Evolutionary conservation across 768 basidiomycete genomes (phyloP), one percentile per base, ranked within the genome.

Genomic region (Phylloporus sp.): DNA sequence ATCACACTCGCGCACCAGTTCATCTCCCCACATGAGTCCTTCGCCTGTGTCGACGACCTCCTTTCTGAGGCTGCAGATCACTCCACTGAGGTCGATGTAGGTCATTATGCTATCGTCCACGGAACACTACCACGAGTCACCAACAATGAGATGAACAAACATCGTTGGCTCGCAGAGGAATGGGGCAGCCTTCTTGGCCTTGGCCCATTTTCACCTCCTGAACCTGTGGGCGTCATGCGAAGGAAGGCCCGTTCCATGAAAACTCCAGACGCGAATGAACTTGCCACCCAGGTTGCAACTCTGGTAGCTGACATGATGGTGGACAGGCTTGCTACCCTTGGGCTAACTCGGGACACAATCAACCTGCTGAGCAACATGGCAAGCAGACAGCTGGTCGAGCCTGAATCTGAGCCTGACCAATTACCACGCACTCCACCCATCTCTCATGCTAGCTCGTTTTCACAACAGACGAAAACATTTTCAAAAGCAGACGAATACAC

Each of bases 101-200:
- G 27, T 0, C 50, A 52, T 23, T 52, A 52, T 7, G 51, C 51
- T 0, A 4, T 27, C 3, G 21, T 48, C 4, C 42, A 52, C 4
- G 38, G 42, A 0, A 20, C 51, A 0, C 10, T 52, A 0, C 51
- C 47, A 0, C 38, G 28, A 3, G 20, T 52, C 3, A 44, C 42
- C 2, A 37, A 44, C 20, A 49, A 44, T 3, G 9, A 10, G 1
- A 13, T 52, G 4, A n/a, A 13, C 5, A 18, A 27, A 3, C 38
- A 41, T 1, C 47, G 42, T 1, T 52, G 47, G 42, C 17, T 52
- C 0, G 17, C 27, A 1, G 34, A 37, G 2, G 32, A 44, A 18
- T 53, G 52, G 52, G 31, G 42, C 0, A 53, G 48, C 14, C n/a
- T 53, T 3, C 52, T 53, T 3, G 52, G 52, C 5, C 3, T 49